A percentile compares a stretch with the other conserved stretches of the same genome.
phyloP scores from a whole-genome alignment of 768 basidiomycete species.

The Gloeostereum incarnatum region DNA sequence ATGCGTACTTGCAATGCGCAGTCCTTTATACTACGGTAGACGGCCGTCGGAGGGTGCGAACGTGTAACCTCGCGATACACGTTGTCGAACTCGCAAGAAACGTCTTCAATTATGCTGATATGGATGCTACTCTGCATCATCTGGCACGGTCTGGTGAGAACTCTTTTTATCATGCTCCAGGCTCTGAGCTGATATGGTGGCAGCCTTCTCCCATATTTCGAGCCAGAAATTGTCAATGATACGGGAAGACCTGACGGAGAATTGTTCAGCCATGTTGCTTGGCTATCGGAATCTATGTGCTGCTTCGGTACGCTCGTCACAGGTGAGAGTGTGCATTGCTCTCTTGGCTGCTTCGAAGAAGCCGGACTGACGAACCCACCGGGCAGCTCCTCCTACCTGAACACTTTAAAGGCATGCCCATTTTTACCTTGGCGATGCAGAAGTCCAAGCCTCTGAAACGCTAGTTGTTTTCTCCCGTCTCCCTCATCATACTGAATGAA shows the following conservation, averaged over 20 bases:
- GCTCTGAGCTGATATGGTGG: slow-evolving; percentile 2
- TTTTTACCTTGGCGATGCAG: slow-evolving; percentile 70
- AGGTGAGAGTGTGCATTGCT: too few species aligned
- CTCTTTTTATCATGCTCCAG: neutral
- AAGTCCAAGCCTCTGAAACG: slow-evolving; percentile 96
- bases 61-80: slow-evolving; percentile 77
- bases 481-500: slow-evolving; percentile 3
- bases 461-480: slow-evolving; percentile 15
- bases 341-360: neutral
- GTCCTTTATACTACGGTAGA: slow-evolving; percentile 72
- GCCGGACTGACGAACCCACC: slow-evolving; percentile 6
- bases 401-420: slow-evolving; percentile 77
- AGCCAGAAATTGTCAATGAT: slow-evolving; percentile 61
- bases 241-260: slow-evolving; percentile 77
- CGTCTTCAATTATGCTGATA: slow-evolving; percentile 86
- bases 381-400: slow-evolving; percentile 93
- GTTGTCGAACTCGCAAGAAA: slow-evolving; percentile 81
- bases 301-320: slow-evolving; percentile 61
- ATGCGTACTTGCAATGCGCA: slow-evolving; percentile 80
- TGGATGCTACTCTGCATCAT: slow-evolving; percentile 73
- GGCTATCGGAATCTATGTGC: slow-evolving; percentile 90
- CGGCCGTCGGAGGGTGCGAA: slow-evolving; percentile 79
- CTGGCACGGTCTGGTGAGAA: slow-evolving; percentile 71
- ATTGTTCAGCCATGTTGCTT: slow-evolving; percentile 70
- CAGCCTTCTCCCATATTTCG: slow-evolving; percentile 66